A percentile compares a stretch with the other conserved stretches of the same genome.
These are phyloP conservation scores for Alternaria infectoria DNA, from an alignment of 2,329 filamentous ascomycete genomes.

Conservation along the genomic window DNA sequence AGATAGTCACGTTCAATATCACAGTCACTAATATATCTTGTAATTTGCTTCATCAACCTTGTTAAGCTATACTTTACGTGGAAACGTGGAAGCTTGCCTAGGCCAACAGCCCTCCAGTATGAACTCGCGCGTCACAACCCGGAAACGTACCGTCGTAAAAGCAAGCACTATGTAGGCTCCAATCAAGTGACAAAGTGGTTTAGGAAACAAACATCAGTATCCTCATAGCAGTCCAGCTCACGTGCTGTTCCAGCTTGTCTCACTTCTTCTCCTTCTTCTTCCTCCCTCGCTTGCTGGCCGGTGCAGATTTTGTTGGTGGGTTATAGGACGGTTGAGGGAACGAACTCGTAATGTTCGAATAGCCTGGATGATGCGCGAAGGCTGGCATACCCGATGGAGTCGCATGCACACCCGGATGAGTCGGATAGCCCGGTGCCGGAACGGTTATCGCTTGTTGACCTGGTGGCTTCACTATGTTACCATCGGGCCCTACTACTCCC, in stretches of 20 bases:
- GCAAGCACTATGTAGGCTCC: not conserved
- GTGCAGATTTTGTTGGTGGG: not conserved
- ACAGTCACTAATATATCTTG: not conserved
- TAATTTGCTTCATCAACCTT: not conserved
- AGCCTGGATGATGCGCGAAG: not conserved
- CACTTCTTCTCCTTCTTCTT: not conserved
- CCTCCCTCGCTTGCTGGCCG: not conserved
- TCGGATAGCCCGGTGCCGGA: not conserved
- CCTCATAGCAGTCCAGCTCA: not conserved
- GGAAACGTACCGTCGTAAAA: not conserved
- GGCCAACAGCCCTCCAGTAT: not conserved
- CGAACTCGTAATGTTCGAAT: slow-evolving; percentile 2
- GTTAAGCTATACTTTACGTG: not conserved
- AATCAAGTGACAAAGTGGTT: not conserved
- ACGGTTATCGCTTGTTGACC: not conserved
- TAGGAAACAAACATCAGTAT: not conserved
- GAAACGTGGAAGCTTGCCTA: not conserved
- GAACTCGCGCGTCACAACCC: not conserved
- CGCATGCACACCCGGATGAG: not conserved
- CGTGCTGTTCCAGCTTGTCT: not conserved
- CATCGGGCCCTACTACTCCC: not conserved
- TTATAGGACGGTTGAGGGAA: not conserved
- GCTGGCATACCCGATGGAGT: not conserved
- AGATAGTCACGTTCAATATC: not conserved
- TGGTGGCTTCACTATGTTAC: not conserved